A percentile compares a stretch with the other conserved stretches of the same genome.
phyloP scores from a whole-genome alignment of 2,329 filamentous ascomycete species.

The Aspergillus bombycis region DNA sequence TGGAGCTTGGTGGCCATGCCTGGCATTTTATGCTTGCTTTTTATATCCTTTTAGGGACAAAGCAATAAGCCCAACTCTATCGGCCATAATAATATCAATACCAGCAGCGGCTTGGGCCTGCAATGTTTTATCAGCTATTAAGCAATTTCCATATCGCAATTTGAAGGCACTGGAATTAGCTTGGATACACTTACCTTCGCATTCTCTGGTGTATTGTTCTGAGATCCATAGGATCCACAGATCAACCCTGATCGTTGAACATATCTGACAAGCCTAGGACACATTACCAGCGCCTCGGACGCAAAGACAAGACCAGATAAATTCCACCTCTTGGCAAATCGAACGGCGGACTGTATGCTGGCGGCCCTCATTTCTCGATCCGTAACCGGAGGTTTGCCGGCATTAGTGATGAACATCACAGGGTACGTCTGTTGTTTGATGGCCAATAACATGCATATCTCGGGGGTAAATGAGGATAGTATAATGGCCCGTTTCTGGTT shows the following conservation, averaged over 20 bases:
- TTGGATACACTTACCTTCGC: constrained; percentile 6
- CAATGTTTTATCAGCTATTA: not conserved
- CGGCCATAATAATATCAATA: constrained; percentile 26
- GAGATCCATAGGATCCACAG: constrained; percentile 39
- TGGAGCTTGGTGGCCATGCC: no score
- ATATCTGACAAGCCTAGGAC: constrained; percentile 39
- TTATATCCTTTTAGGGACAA: constrained; percentile 6
- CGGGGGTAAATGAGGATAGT: constrained; percentile 32
- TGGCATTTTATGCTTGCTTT: not conserved
- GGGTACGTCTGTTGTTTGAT: constrained; percentile 28
- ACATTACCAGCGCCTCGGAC: constrained; percentile 41
- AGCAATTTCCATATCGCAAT: constrained; percentile 17
- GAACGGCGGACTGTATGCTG: constrained; percentile 42
- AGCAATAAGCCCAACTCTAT: constrained; percentile 25
- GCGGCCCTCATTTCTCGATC: constrained; percentile 35
- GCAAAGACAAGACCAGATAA: constrained; percentile 43
- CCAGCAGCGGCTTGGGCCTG: constrained; percentile 26
- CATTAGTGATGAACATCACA: constrained; percentile 33
- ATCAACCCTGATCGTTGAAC: constrained; percentile 38
- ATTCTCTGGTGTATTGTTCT: constrained; percentile 30
- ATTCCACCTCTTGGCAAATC: constrained; percentile 44
- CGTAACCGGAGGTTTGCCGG: constrained; percentile 25
- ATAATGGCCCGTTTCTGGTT: constrained; percentile 35
- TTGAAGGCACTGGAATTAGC: not conserved
- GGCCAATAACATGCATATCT: constrained; percentile 31